A percentile compares a stretch with the other conserved stretches of the same genome.
Conservation (phyloP, 345 rosid species). For the Moricandia arvensis region DNA sequence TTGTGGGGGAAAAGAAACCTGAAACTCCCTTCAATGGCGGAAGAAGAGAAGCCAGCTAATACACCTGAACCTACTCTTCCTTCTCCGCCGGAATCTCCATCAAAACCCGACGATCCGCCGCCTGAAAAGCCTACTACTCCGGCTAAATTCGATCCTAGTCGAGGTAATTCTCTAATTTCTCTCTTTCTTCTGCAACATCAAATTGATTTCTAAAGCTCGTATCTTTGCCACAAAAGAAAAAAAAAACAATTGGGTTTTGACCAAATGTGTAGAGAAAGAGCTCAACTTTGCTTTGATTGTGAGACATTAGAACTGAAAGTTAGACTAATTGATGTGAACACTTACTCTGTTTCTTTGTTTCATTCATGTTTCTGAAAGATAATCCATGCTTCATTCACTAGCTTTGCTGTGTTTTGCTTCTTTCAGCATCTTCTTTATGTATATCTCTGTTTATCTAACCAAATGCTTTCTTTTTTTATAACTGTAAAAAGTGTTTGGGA, state of each 20-base stretch:
- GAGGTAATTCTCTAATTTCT: conserved; percentile 61
- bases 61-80: conserved; percentile 30
- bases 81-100: conserved; percentile 10
- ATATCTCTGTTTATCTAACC: no score
- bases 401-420: not conserved
- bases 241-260: not conserved
- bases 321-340: not conserved
- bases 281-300: not conserved
- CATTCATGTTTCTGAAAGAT: not conserved
- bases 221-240: no score
- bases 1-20: not conserved
- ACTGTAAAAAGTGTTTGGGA: conserved; percentile 75
- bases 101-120: conserved; percentile 14
- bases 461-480: not conserved
- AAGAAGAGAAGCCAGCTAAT: conserved; percentile 39
- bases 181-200: not conserved
- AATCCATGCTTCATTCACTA: not conserved
- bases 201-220: conserved; percentile 16
- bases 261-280: not conserved
- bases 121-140: conserved; percentile 27
- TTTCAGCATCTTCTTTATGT: not conserved
- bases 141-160: conserved; percentile 70
- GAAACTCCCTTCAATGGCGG: conserved; percentile 38
- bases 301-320: not conserved
- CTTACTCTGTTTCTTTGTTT: not conserved